Conservation (phyloP, 78 protist species). For the Cavenderia fasciculata region DNA sequence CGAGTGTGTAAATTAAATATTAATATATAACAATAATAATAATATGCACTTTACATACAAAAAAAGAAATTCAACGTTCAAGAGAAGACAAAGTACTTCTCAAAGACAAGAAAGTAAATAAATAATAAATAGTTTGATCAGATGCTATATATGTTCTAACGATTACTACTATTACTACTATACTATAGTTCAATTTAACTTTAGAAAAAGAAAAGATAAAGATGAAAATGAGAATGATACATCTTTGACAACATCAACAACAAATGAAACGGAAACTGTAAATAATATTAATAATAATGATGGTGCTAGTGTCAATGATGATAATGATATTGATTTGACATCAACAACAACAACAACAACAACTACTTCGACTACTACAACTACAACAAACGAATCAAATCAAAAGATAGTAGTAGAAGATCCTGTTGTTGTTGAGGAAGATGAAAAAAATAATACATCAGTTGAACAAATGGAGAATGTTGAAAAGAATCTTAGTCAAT, state of each 20-base stretch:
- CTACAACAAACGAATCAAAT: background rate
- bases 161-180: background rate
- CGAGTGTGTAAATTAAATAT: no score
- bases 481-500: no score
- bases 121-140: background rate
- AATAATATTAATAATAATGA: no score
- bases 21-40: no score
- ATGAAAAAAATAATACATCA: no score
- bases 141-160: background rate
- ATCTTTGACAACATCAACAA: background rate
- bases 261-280: no score
- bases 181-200: background rate
- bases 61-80: constrained; percentile 2
- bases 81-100: background rate
- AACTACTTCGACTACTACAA: background rate
- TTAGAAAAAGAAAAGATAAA: constrained; percentile 1
- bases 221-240: background rate
- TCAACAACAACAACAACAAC: no score
- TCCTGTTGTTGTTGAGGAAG: background rate
- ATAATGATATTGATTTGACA: no score
- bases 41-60: background rate
- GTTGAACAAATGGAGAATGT: no score
- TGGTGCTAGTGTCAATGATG: no score
- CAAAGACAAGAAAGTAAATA: background rate
- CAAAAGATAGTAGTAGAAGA: background rate